Evolutionary conservation across 257 asterid genomes (phyloP).

Genomic region (Leptodermis oblonga): DNA sequence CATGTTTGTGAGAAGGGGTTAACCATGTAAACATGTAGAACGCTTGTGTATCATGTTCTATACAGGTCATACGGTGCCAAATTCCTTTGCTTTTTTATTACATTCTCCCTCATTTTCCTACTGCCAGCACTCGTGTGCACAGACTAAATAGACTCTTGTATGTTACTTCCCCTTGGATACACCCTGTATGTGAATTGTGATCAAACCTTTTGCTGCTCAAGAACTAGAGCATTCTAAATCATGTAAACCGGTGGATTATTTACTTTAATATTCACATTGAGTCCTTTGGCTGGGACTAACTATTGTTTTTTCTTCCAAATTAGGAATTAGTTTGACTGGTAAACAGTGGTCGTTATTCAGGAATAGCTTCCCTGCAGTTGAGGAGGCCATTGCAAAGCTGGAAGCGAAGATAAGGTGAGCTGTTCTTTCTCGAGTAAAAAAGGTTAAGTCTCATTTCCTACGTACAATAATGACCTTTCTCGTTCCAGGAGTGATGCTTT

Average conservation of each 20-base stretch:
- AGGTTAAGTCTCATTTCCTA: no score
- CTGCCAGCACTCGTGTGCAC: background rate
- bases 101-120: background rate
- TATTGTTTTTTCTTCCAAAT: constrained; percentile 19
- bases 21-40: background rate
- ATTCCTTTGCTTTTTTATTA: background rate
- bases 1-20: background rate
- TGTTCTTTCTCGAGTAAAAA: background rate
- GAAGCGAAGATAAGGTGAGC: constrained; percentile 32
- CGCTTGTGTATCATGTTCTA: background rate
- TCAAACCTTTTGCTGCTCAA: background rate
- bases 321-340: constrained; percentile 51
- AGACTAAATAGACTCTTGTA: background rate
- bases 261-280: background rate
- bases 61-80: background rate
- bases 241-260: background rate
- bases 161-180: background rate
- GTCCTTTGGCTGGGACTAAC: background rate
- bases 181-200: no score
- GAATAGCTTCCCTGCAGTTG: constrained; percentile 44
- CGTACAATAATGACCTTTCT: constrained; percentile 7
- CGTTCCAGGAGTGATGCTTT: background rate
- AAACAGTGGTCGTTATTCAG: constrained; percentile 55
- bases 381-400: constrained; percentile 45
- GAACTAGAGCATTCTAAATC: background rate